Conservation (phyloP, 495 filamentous ascomycete genomes). For the Cudoniella acicularis region DNA sequence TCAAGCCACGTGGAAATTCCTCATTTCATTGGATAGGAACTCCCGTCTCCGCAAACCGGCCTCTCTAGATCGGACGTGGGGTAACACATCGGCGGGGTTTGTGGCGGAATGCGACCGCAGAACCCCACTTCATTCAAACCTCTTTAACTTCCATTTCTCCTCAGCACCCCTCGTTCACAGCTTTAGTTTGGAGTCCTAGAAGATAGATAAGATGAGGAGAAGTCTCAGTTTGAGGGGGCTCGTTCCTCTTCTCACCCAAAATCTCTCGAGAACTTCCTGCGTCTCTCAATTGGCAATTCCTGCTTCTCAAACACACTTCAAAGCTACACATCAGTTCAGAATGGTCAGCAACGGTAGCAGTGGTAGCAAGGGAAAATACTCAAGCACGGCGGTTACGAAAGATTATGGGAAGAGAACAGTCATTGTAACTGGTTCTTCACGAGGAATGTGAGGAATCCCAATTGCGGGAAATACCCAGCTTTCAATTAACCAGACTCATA, state of each 20-base stretch:
- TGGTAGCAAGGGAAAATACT: background rate
- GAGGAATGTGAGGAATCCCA: constrained; percentile 45
- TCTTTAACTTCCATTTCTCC: background rate
- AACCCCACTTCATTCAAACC: background rate
- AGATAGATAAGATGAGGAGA: background rate
- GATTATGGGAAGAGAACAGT: constrained; percentile 34
- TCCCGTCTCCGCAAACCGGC: background rate
- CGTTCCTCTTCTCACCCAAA: background rate
- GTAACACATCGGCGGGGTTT: background rate
- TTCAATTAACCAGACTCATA: constrained; percentile 11
- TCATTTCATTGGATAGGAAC: background rate
- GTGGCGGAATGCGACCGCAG: background rate
- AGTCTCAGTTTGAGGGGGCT: background rate
- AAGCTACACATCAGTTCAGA: constrained; percentile 15
- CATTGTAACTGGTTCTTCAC: constrained; percentile 55
- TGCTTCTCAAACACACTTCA: background rate
- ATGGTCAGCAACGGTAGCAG: constrained; percentile 13
- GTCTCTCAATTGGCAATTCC: background rate
- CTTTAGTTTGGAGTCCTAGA: background rate
- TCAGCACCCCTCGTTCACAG: background rate
- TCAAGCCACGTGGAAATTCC: background rate
- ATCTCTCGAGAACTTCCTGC: background rate
- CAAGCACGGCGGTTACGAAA: constrained; percentile 21
- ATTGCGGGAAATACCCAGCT: background rate
- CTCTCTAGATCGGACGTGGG: background rate